Conservation (phyloP, 148 eudicot species). For the Cornus suecica region DNA sequence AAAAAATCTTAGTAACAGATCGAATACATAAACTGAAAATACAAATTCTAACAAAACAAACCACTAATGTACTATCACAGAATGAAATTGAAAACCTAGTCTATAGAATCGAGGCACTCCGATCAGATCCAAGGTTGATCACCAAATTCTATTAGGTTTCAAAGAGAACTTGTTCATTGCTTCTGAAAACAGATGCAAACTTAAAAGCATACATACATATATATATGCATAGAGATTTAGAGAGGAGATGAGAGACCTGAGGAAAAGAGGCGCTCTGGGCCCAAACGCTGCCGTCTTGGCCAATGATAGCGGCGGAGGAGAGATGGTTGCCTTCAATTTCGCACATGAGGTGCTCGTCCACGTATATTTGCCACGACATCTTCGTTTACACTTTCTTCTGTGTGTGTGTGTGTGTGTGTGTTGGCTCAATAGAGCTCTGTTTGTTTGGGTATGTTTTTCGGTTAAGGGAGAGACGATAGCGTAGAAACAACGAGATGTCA, state of each 20-base stretch:
- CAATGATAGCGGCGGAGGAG: slow-evolving; percentile 44
- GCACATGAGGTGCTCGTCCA: slow-evolving; percentile 59
- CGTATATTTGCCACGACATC: slow-evolving; percentile 61
- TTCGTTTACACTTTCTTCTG: not conserved
- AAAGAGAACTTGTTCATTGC: not conserved
- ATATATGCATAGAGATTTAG: not conserved
- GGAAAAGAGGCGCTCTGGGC: slow-evolving; percentile 49
- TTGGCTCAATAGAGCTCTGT: not conserved
- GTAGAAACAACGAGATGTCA: slow-evolving; percentile 10
- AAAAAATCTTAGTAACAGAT: not conserved
- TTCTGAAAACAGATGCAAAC: not conserved
- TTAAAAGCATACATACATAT: not conserved
- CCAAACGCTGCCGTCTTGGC: slow-evolving; percentile 49
- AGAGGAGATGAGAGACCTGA: slow-evolving; percentile 23
- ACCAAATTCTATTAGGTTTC: slow-evolving; percentile 4
- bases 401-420: not conserved
- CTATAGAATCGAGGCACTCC: not conserved
- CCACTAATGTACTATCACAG: not conserved
- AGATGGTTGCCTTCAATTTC: slow-evolving; percentile 49
- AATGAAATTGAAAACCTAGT: no score
- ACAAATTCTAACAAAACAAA: not conserved
- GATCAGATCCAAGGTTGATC: not conserved
- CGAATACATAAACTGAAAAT: not conserved
- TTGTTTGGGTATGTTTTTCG: not conserved
- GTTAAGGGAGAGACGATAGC: slow-evolving; percentile 12